Evolutionary conservation across 2,329 filamentous ascomycete species (phyloP).

Genomic region (Scytalidium lignicola): DNA sequence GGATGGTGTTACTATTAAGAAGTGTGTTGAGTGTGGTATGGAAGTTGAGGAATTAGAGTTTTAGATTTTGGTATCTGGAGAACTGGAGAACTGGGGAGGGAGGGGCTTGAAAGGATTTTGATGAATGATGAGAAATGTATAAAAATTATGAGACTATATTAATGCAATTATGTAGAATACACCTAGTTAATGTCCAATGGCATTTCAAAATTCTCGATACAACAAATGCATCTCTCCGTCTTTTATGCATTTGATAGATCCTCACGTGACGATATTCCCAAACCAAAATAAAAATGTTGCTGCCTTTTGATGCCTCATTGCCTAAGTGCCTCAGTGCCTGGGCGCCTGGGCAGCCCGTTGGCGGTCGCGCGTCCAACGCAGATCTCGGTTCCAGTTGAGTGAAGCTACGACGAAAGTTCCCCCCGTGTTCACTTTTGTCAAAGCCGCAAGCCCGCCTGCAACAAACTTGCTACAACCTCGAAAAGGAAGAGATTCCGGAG

Average conservation of each 20-base stretch:
- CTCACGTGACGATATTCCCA: background rate
- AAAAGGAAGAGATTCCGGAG: too few species aligned
- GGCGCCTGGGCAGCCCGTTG: background rate
- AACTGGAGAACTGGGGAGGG: background rate
- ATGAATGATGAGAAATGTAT: background rate
- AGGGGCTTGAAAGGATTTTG: too few species aligned
- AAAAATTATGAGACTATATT: too few species aligned
- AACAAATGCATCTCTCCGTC: background rate
- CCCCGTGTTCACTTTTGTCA: background rate
- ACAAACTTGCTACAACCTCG: too few species aligned
- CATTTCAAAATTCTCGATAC: background rate
- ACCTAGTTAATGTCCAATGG: too few species aligned
- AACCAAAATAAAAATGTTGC: background rate
- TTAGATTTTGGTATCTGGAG: background rate
- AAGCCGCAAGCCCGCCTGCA: background rate
- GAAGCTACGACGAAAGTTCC: background rate
- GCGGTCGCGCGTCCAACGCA: background rate
- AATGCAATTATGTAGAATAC: too few species aligned
- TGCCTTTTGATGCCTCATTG: background rate
- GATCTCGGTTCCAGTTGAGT: background rate
- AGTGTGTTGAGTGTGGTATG: conserved; percentile 69
- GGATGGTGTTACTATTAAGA: conserved; percentile 75
- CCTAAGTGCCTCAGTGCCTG: background rate
- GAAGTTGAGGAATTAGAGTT: conserved; percentile 65
- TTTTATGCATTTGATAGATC: background rate